Evolutionary conservation across 1,284 basidiomycete species (phyloP), one percentile per base, ranked within the genome.

Genomic region (Puccinia novopanici): DNA sequence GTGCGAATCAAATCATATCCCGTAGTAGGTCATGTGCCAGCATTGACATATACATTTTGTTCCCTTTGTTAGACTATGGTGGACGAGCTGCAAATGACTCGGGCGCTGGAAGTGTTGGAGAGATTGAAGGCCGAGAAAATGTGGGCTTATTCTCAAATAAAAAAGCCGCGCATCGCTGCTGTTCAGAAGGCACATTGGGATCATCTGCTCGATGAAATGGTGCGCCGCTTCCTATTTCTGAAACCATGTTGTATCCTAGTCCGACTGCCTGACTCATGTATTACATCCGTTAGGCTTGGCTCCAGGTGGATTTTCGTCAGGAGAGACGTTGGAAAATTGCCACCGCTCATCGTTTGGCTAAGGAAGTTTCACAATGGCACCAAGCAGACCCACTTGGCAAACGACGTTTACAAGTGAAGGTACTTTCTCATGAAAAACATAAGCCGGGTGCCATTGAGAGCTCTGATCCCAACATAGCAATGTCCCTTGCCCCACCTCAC

Each of bases 71-170:
- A 84, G 73, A 74, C 83, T 12, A 83, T 83, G 4, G 59, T 83
- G 8, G 72, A 76, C n/a, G 79, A 70, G 79, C 42, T 78, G 13
- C 57, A 81, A 40, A 55, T 74, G 52, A 81, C 93, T 48, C 89
- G 93, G 27, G 91, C 93, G 0, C 89, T 97, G 84, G 93, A 95
- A 72, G 89, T 92, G 9, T 91, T 99, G 75, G 95, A 99, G 82
- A 86, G 88, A 70, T 89, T 98, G 82, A 97, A 98, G 86, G 89
- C 90, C 22, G 89, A 89, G 17, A 92, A 91, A 0, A 88, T 90
- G 42, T 99, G 97, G 97, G 93, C 92, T 84, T 93, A 97, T 84
- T 88, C 95, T 68, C 97, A 99, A 84, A 93, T 94, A 0, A 98
- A 97, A 87, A 97, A 96, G 86, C 93, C 95, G 84, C 89, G 93